Conservation (phyloP, 176 grass and related monocot genomes). For the Areca catechu region DNA sequence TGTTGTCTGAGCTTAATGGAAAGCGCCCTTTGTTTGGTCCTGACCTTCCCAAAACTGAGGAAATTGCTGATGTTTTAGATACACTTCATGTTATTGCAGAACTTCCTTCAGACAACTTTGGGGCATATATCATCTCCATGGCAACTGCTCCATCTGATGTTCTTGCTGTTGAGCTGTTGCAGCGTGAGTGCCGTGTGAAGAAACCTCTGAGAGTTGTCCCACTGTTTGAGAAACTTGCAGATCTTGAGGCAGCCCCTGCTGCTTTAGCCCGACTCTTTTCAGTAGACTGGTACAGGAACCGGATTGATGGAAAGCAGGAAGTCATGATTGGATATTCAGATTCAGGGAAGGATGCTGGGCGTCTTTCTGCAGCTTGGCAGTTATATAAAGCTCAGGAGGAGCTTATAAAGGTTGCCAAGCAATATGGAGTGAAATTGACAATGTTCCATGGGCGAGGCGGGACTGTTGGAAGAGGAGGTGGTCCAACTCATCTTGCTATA, state of each 20-base stretch:
- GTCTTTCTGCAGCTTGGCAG: constrained; percentile 85
- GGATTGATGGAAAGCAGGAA: constrained; percentile 84
- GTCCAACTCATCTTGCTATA: constrained; percentile 93
- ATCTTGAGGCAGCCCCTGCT: constrained; percentile 70
- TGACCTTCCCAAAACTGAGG: constrained; percentile 73
- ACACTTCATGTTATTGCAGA: constrained; percentile 85
- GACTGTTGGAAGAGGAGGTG: constrained; percentile 90
- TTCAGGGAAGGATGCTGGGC: constrained; percentile 92
- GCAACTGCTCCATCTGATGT: constrained; percentile 90
- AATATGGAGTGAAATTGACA: constrained; percentile 67
- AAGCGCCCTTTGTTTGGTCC: constrained; percentile 75
- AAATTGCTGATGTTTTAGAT: constrained; percentile 79
- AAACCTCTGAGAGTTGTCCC: constrained; percentile 78
- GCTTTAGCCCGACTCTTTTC: constrained; percentile 73
- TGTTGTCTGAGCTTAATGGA: constrained; percentile 81
- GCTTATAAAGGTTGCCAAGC: constrained; percentile 77
- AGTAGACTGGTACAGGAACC: constrained; percentile 76
- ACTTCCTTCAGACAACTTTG: constrained; percentile 83
- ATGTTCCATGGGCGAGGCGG: constrained; percentile 97
- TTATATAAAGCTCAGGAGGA: constrained; percentile 88
- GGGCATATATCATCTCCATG: constrained; percentile 96
- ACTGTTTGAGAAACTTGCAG: constrained; percentile 87
- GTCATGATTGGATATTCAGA: constrained; percentile 98
- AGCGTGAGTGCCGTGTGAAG: constrained; percentile 82
- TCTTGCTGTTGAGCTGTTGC: constrained; percentile 86